Evolutionary conservation across 2,329 filamentous ascomycete genomes (phyloP).

Genomic region (Ophiostoma quercus): DNA sequence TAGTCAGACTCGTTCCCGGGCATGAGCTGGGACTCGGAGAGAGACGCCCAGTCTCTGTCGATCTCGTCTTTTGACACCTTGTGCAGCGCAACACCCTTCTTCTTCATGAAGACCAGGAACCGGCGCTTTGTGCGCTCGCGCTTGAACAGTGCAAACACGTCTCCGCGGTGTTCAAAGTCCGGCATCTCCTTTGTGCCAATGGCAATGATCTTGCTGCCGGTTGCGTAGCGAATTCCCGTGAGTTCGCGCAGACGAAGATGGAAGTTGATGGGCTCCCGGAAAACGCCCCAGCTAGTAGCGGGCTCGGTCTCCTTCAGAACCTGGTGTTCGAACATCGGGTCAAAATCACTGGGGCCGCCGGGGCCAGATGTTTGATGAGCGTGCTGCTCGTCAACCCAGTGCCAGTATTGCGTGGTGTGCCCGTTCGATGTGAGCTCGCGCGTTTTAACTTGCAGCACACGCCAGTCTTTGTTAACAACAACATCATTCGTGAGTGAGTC

Average conservation of each 20-base stretch:
- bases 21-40: conserved; percentile 35
- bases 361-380: conserved; percentile 18
- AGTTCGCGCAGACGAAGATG: conserved; percentile 46
- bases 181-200: conserved; percentile 37
- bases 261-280: conserved; percentile 49
- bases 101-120: conserved; percentile 45
- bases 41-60: conserved; percentile 35
- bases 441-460: conserved; percentile 50
- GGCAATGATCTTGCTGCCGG: conserved; percentile 40
- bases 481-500: conserved; percentile 47
- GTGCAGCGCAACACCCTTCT: conserved; percentile 40
- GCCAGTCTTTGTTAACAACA: conserved; percentile 46
- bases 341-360: conserved; percentile 31
- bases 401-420: conserved; percentile 52
- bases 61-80: conserved; percentile 32
- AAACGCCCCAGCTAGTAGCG: conserved; percentile 43
- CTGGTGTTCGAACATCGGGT: conserved; percentile 48
- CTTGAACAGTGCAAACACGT: conserved; percentile 50
- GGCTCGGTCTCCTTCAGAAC: conserved; percentile 45
- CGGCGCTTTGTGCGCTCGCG: conserved; percentile 48
- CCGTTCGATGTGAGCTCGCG: conserved; percentile 42
- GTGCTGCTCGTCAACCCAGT: conserved; percentile 38
- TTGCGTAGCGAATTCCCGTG: conserved; percentile 42
- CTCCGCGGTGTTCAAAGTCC: conserved; percentile 38
- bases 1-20: conserved; percentile 29